Percentiles rank a stretch among this genome's conserved stretches.
Conservation (phyloP, 148 eudicot species). For the Chenopodium formosanum region DNA sequence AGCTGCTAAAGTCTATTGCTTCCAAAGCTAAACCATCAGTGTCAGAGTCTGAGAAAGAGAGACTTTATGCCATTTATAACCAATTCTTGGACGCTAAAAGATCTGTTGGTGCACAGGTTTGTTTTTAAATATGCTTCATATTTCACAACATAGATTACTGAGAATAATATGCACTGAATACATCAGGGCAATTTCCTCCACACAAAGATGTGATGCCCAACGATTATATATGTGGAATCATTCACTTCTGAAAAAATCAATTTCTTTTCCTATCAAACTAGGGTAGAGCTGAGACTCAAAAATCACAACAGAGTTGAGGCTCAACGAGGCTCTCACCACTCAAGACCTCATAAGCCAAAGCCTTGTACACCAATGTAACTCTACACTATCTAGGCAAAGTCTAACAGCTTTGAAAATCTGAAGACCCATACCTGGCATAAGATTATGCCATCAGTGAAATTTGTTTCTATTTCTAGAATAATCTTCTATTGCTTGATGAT, state of each 20-base stretch:
- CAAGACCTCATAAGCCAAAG: neutral
- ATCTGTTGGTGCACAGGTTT: slow-evolving; percentile 79
- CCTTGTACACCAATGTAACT: neutral
- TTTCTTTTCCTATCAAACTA: neutral
- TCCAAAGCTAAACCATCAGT: slow-evolving; percentile 84
- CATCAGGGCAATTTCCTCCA: neutral
- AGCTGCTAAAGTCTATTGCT: slow-evolving; percentile 59
- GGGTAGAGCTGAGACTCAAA: neutral
- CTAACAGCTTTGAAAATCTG: neutral
- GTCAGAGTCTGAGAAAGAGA: slow-evolving; percentile 73
- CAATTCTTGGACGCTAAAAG: slow-evolving; percentile 85
- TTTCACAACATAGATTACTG: neutral
- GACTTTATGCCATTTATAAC: slow-evolving; percentile 68
- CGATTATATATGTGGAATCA: neutral
- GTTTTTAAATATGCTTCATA: slow-evolving; percentile 17
- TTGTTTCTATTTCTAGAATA: neutral
- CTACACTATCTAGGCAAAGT: neutral
- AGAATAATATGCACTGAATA: too few relatives aligned
- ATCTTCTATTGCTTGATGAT: neutral
- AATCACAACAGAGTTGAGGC: neutral
- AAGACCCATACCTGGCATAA: neutral
- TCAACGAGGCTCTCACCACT: neutral
- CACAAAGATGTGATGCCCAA: neutral
- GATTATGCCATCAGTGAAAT: neutral
- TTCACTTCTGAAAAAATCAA: neutral